Percentiles rank a stretch among this genome's conserved stretches.
Conservation (phyloP, 2,329 filamentous ascomycete genomes). For the Venturia asperata region DNA sequence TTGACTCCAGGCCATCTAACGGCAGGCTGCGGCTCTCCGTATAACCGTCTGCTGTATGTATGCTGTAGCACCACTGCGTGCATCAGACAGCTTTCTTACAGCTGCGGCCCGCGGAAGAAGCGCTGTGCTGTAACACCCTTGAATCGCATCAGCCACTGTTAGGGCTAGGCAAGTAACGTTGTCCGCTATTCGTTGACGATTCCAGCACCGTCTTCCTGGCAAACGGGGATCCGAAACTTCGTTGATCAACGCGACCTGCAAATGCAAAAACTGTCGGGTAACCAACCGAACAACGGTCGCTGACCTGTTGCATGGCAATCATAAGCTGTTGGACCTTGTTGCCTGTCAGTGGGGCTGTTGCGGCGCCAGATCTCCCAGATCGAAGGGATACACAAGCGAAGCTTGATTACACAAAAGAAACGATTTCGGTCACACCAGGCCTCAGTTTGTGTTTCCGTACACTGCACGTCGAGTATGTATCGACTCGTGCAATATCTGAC, state of each 20-base stretch:
- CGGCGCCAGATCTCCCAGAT: background rate
- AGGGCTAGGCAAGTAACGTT: background rate
- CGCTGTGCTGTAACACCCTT: background rate
- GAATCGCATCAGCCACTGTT: slow-evolving; percentile 1
- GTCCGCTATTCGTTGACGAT: background rate
- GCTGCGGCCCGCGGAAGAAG: background rate
- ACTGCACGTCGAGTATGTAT: background rate
- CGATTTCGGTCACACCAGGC: background rate
- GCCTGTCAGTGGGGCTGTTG: background rate
- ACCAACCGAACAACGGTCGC: background rate
- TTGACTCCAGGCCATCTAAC: background rate
- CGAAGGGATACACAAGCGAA: background rate
- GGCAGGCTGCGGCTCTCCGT: slow-evolving; percentile 4
- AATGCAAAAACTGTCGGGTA: background rate
- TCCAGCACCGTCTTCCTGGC: background rate
- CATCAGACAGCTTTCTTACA: background rate
- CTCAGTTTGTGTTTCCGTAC: background rate
- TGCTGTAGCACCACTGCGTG: background rate
- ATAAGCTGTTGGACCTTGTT: background rate
- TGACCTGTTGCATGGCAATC: background rate
- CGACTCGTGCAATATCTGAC: slow-evolving; percentile 2
- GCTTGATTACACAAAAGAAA: background rate
- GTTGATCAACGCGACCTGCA: background rate
- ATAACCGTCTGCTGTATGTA: too few relatives aligned
- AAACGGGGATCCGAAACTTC: background rate